phyloP scores from a whole-genome alignment of 2,329 filamentous ascomycete species.

The Cladosporium halotolerans region DNA sequence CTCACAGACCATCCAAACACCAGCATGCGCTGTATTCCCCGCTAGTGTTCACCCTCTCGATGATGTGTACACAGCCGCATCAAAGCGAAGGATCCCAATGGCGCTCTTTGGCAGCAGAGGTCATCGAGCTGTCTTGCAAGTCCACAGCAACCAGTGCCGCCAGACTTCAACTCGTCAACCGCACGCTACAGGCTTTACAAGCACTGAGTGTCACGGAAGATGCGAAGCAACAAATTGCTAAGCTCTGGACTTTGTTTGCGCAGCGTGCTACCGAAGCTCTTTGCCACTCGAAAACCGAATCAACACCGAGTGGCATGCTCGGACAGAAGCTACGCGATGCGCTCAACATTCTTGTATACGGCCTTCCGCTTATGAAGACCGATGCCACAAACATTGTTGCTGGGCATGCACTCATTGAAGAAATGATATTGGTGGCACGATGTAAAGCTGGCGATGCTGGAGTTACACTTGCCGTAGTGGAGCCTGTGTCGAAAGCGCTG shows the following conservation, averaged over 20 bases:
- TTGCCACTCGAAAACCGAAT: neutral
- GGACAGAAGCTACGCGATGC: constrained; percentile 66
- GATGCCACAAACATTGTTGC: neutral
- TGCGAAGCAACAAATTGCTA: neutral
- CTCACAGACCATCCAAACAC: constrained; percentile 50
- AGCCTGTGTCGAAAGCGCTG: constrained; percentile 35
- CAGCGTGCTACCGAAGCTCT: neutral
- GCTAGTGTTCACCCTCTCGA: constrained; percentile 51
- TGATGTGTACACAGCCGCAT: neutral
- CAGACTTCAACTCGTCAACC: constrained; percentile 9
- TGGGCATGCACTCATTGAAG: neutral
- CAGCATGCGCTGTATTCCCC: constrained; percentile 51
- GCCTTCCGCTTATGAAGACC: constrained; percentile 36
- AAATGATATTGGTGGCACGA: neutral
- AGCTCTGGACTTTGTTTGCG: constrained; percentile 1
- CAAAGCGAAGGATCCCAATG: neutral
- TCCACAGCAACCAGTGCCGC: constrained; percentile 8
- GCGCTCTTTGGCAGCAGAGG: neutral
- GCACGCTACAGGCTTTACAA: constrained; percentile 4
- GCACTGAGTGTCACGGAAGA: neutral
- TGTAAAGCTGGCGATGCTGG: constrained; percentile 53
- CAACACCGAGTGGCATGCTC: neutral
- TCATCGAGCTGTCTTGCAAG: constrained; percentile 5
- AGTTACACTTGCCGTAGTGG: constrained; percentile 60
- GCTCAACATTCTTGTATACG: constrained; percentile 60